Base-by-base conservation (phyloP, 176 grass and related monocot species). In the Oryza australiensis region DNA sequence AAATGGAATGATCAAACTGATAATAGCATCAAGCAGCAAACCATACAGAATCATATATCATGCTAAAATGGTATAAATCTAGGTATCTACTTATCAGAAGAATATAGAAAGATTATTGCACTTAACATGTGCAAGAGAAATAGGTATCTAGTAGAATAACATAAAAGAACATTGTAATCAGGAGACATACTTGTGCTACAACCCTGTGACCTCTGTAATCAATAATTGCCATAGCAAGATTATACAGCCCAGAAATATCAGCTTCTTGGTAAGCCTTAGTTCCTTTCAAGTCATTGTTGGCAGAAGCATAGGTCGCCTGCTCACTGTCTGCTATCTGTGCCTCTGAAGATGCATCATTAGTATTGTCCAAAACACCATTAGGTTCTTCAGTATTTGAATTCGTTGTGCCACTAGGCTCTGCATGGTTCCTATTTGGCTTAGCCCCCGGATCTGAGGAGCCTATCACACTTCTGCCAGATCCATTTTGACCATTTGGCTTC, bases 221-320 rank as follows among this genome's bases (percentile, higher is more conserved):
- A 69, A 99, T 82, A 82, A 99, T 96, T 73, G 93, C 93, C 97
- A 99, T 99, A 12, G 97, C 97, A 87, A 99, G 93, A 91, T 99
- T 99, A 62, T 99, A 93, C 75, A 99, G 89, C 48, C 97, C 97
- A 80, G 85, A 67, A 82, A 99, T 77, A 85, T 99, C 97, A 88
- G 89, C 93, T 89, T 99, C 93, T 76, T 99, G 97, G 84, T 99
- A 99, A 70, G 97, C 91, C 66, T 94, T 99, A 4, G 97, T 96
- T 90, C 97, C 97, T 94, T 91, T 96, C 13, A 99, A 87, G 77
- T 99, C 97, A 91, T 95, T 99, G 72, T 99, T 99, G 84, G 97
- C 97, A 81, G 97, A 99, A 82, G 93, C 91, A 94, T 99, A 95
- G 12, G 97, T 99, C 1, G 97, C 97, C 48, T 99, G 97, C 73